Evolutionary conservation across 352 stramenopile genomes (phyloP).

Genomic region (Globisporangium nodosum): DNA sequence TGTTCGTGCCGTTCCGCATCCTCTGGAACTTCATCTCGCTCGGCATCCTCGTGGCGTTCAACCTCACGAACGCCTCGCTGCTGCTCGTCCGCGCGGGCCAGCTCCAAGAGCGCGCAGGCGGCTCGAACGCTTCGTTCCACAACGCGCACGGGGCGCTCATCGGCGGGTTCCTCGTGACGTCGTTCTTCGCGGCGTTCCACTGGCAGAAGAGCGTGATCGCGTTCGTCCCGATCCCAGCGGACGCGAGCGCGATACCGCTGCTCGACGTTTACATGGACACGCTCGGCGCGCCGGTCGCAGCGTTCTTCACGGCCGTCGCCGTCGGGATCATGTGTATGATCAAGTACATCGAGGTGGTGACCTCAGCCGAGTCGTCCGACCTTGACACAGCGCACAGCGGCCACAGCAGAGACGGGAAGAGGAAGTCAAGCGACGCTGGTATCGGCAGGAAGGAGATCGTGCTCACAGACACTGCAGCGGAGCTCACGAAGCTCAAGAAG

Average conservation of each 20-base stretch:
- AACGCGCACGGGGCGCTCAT: constrained; percentile 33
- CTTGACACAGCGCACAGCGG: not conserved
- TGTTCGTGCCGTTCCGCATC: constrained; percentile 81
- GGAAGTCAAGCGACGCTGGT: not conserved
- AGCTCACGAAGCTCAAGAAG: constrained; percentile 4
- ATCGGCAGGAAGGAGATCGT: not conserved
- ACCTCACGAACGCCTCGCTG: constrained; percentile 84
- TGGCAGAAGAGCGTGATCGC: constrained; percentile 70
- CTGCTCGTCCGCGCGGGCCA: constrained; percentile 49
- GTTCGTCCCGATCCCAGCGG: constrained; percentile 16
- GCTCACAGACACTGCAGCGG: not conserved
- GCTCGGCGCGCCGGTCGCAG: constrained; percentile 36
- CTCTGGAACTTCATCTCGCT: constrained; percentile 90
- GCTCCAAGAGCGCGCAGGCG: constrained; percentile 15
- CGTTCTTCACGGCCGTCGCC: constrained; percentile 42
- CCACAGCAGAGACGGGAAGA: not conserved
- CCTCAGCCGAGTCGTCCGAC: not conserved
- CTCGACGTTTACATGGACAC: constrained; percentile 55
- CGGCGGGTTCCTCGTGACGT: constrained; percentile 40
- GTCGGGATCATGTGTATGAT: constrained; percentile 50
- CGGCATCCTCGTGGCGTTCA: constrained; percentile 87
- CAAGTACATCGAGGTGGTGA: constrained; percentile 30
- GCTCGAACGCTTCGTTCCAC: not conserved
- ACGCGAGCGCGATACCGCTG: constrained; percentile 16
- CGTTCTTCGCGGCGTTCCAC: constrained; percentile 64